Conservation (phyloP, 805 yeast genomes). For the Cyberlindnera meyerae region DNA sequence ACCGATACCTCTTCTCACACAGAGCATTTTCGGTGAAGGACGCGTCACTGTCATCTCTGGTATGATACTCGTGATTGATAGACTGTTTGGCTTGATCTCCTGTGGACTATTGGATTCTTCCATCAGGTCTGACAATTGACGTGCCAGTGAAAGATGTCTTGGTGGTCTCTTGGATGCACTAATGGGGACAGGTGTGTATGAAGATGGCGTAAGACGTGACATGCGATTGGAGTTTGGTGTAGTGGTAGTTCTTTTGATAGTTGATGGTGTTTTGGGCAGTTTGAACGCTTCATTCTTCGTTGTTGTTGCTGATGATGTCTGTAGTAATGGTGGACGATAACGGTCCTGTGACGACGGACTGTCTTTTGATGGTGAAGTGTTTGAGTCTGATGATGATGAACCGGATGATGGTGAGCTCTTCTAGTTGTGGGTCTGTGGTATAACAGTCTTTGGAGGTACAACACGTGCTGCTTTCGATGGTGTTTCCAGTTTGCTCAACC, state of each 20-base stretch:
- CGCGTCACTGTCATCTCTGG: not conserved
- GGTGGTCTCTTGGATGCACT: slow-evolving; percentile 1
- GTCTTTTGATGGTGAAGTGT: slow-evolving; percentile 1
- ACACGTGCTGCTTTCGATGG: slow-evolving; percentile 10
- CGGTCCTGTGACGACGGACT: slow-evolving; percentile 5
- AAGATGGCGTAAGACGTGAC: slow-evolving; percentile 4
- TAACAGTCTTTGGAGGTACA: not conserved
- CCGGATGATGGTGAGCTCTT: not conserved
- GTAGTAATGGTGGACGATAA: not conserved
- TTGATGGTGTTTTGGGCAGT: slow-evolving; percentile 4
- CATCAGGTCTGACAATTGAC: too few relatives aligned
- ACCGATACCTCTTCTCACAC: not conserved
- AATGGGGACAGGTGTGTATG: slow-evolving; percentile 3
- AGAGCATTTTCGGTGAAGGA: not conserved
- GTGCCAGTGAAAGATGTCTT: not conserved
- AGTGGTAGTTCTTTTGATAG: not conserved
- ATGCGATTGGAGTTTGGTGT: not conserved
- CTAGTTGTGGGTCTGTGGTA: not conserved
- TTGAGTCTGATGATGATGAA: not conserved
- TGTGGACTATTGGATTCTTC: not conserved
- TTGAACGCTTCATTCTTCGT: too few relatives aligned
- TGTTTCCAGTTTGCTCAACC: slow-evolving; percentile 16
- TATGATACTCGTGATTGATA: not conserved
- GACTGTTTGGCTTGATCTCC: too few relatives aligned
- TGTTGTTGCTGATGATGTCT: too few relatives aligned